These are phyloP conservation scores for Trifolium repens DNA, from an alignment of 306 rosid genomes.

Conservation along the genomic window DNA sequence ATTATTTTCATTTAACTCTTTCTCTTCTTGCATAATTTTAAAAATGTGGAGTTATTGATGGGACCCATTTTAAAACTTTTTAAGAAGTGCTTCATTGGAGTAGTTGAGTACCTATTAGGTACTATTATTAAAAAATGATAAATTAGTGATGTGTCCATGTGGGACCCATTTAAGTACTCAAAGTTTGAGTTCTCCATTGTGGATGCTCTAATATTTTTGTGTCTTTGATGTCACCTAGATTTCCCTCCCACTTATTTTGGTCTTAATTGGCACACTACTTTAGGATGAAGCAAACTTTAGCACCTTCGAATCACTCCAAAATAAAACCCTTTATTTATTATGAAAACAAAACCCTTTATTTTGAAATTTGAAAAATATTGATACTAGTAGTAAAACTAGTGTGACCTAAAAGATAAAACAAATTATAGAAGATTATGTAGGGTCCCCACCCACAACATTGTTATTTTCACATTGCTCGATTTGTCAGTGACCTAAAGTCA, in stretches of 20 bases:
- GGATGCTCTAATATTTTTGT: neutral
- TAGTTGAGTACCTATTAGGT: too few species aligned
- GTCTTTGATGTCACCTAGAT: conserved; percentile 39
- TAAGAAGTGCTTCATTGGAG: too few species aligned
- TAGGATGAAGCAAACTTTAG: conserved; percentile 42
- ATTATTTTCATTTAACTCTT: too few species aligned
- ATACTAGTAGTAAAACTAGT: neutral
- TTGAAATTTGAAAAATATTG: conserved; percentile 42
- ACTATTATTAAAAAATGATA: too few species aligned
- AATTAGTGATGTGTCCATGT: too few species aligned
- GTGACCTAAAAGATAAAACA: conserved; percentile 6
- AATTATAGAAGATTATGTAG: conserved; percentile 31
- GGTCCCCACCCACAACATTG: conserved; percentile 18
- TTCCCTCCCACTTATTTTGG: conserved; percentile 46
- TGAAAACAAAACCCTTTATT: conserved; percentile 41
- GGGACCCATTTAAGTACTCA: too few species aligned
- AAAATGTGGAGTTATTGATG: too few species aligned
- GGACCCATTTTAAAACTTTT: too few species aligned
- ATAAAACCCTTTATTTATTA: conserved; percentile 34
- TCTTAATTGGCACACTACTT: conserved; percentile 43
- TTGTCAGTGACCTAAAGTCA: conserved; percentile 44
- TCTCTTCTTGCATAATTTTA: too few species aligned
- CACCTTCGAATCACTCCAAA: conserved; percentile 40
- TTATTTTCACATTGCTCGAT: conserved; percentile 41
- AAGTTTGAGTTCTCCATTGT: too few species aligned